Percentiles rank a stretch among this genome's conserved stretches.
Conservation (phyloP, 805 yeast species). For the Starmerella apicola region DNA sequence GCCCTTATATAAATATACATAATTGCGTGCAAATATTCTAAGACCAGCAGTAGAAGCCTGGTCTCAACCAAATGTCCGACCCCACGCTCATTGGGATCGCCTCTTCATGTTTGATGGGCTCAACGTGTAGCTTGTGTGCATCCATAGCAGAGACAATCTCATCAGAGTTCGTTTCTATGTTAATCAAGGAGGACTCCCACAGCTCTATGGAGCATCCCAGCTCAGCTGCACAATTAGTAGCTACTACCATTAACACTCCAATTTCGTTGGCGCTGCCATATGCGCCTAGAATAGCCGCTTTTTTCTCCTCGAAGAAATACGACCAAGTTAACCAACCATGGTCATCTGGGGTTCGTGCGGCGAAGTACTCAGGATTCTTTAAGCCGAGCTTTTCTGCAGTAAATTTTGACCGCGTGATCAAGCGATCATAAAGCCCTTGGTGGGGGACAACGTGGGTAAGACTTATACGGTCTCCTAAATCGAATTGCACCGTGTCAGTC, state of each 20-base stretch:
- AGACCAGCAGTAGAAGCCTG: slow-evolving; percentile 16
- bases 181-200: slow-evolving; percentile 9
- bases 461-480: slow-evolving; percentile 4
- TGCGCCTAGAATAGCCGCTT: slow-evolving; percentile 10
- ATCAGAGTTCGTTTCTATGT: slow-evolving; percentile 1
- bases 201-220: slow-evolving; percentile 7
- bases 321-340: slow-evolving; percentile 19
- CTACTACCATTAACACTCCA: slow-evolving; percentile 8
- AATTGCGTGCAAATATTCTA: no score
- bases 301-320: slow-evolving; percentile 7
- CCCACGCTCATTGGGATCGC: slow-evolving; percentile 13
- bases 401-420: slow-evolving; percentile 9
- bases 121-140: slow-evolving; percentile 1
- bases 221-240: slow-evolving; percentile 6
- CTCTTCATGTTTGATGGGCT: background rate
- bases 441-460: slow-evolving; percentile 10
- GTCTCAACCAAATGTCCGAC: slow-evolving; percentile 5
- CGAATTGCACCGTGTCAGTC: slow-evolving; percentile 4
- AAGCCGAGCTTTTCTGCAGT: slow-evolving; percentile 11
- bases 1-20: no score
- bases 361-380: slow-evolving; percentile 5
- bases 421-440: slow-evolving; percentile 13
- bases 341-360: slow-evolving; percentile 15
- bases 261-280: slow-evolving; percentile 17
- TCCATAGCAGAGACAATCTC: slow-evolving; percentile 9